phyloP scores from a whole-genome alignment of 306 rosid species.

The Dryas drummondii region DNA sequence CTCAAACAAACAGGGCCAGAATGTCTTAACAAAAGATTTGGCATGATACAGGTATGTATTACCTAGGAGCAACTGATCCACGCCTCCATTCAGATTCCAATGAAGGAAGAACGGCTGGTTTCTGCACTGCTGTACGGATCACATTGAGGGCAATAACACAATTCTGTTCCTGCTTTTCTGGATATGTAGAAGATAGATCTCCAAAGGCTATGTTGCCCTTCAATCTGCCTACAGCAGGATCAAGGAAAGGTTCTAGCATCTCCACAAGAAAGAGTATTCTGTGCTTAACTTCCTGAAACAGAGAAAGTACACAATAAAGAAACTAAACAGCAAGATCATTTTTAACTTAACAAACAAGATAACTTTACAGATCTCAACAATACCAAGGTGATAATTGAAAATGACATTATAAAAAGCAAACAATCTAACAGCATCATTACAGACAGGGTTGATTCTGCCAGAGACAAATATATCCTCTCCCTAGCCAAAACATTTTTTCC shows the following conservation, averaged over 20 bases:
- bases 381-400: neutral
- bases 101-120: slow-evolving; percentile 83
- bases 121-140: slow-evolving; percentile 75
- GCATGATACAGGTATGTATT: slow-evolving; percentile 26
- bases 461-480: neutral
- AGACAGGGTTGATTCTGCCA: neutral
- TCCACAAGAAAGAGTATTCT: slow-evolving; percentile 87
- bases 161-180: slow-evolving; percentile 63
- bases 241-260: slow-evolving; percentile 92
- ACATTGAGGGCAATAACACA: slow-evolving; percentile 73
- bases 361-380: slow-evolving; percentile 3
- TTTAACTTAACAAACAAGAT: slow-evolving; percentile 15
- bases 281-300: slow-evolving; percentile 76
- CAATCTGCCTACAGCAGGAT: slow-evolving; percentile 74
- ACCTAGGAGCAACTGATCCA: slow-evolving; percentile 90
- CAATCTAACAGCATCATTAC: neutral
- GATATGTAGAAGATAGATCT: slow-evolving; percentile 63
- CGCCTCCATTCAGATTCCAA: slow-evolving; percentile 93
- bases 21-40: neutral
- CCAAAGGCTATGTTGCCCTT: slow-evolving; percentile 79
- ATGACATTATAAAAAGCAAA: neutral
- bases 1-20: neutral
- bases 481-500: neutral
- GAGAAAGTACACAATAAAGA: slow-evolving; percentile 5
- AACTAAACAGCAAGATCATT: slow-evolving; percentile 14